These are phyloP conservation scores for Hydnum rufescens DNA, from an alignment of 768 basidiomycete genomes.

Conservation along the genomic window DNA sequence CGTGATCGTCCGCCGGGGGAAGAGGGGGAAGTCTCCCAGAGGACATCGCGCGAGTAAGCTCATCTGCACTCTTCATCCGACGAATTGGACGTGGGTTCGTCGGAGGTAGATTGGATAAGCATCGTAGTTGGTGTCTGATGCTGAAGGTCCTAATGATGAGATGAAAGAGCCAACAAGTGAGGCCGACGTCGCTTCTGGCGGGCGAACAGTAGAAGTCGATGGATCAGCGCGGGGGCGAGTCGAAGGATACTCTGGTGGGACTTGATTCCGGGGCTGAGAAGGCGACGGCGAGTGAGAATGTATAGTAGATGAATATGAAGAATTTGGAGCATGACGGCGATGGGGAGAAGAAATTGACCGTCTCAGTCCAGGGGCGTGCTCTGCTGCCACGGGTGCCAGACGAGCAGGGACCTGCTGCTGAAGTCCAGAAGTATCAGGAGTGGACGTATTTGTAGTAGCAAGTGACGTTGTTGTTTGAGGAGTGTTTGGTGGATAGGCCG, in stretches of 20 bases:
- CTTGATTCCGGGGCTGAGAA: background rate
- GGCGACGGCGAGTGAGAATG: background rate
- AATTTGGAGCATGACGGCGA: background rate
- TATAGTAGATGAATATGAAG: background rate
- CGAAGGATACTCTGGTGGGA: background rate
- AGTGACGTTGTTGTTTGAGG: slow-evolving; percentile 14
- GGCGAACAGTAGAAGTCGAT: slow-evolving; percentile 24
- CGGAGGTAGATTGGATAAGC: background rate
- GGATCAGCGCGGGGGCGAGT: slow-evolving; percentile 29
- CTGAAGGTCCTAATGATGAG: background rate
- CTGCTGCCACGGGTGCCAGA: background rate
- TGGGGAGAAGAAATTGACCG: background rate
- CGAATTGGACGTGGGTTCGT: background rate
- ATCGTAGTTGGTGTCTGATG: background rate
- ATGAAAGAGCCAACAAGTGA: background rate
- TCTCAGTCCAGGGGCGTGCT: background rate
- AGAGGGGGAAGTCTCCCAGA: background rate
- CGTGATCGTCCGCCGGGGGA: background rate
- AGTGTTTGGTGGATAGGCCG: slow-evolving; percentile 5
- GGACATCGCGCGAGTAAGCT: background rate
- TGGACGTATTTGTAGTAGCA: background rate
- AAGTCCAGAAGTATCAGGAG: background rate
- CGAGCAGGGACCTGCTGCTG: background rate
- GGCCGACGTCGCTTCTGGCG: background rate
- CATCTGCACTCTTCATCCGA: slow-evolving; percentile 13